Conservation (phyloP, 371 early-diverging fungal genomes). For the Funneliformis caledonium region DNA sequence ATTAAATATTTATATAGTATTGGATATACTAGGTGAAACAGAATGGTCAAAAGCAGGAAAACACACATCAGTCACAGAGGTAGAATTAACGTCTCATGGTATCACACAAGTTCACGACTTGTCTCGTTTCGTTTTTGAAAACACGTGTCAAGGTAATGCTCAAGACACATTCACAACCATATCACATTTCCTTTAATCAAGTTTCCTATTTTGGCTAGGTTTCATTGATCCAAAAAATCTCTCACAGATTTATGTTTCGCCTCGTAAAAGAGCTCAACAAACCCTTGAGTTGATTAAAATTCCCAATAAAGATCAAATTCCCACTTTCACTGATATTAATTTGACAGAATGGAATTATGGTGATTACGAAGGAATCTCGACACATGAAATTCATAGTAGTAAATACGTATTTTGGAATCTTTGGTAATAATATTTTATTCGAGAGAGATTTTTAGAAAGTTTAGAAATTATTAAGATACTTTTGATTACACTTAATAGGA, state of each 20-base stretch:
- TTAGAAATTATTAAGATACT: neutral
- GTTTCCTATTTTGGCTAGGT: neutral
- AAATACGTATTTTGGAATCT: constrained; percentile 45
- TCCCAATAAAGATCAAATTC: constrained; percentile 31
- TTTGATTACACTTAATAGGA: constrained; percentile 38
- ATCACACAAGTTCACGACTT: constrained; percentile 22
- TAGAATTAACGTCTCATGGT: constrained; percentile 39
- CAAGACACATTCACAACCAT: neutral
- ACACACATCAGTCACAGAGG: constrained; percentile 36
- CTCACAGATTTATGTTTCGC: constrained; percentile 46
- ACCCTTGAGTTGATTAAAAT: constrained; percentile 45
- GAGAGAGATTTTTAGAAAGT: neutral
- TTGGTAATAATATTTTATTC: constrained; percentile 25
- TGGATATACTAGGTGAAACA: constrained; percentile 33
- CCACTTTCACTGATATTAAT: constrained; percentile 25
- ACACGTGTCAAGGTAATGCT: constrained; percentile 46
- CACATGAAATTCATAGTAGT: constrained; percentile 49
- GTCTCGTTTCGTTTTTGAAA: constrained; percentile 45
- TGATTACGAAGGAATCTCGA: constrained; percentile 51
- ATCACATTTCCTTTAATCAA: neutral
- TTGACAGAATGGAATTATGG: constrained; percentile 52
- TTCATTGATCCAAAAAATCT: constrained; percentile 49
- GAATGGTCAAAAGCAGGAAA: constrained; percentile 39
- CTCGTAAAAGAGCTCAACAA: constrained; percentile 48
- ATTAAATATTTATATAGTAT: neutral